Evolutionary conservation across 2,329 filamentous ascomycete genomes (phyloP).

Genomic region (Fusarium floridanum): DNA sequence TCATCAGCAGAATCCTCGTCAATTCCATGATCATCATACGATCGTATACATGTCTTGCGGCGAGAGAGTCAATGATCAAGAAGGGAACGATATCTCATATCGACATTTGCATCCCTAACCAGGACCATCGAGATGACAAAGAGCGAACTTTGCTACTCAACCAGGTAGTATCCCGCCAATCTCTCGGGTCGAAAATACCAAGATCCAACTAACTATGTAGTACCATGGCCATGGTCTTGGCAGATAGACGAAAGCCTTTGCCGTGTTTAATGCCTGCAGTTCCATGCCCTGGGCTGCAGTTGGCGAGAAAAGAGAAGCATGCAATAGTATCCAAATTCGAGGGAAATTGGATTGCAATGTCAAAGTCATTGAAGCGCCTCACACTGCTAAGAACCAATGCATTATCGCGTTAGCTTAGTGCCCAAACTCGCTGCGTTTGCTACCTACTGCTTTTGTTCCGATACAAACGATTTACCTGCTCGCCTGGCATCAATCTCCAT

Average conservation of each 20-base stretch:
- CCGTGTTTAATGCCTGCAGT: not conserved
- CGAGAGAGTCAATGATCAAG: not conserved
- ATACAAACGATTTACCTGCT: not conserved
- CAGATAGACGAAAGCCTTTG: not conserved
- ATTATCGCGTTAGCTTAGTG: not conserved
- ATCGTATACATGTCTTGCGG: not conserved
- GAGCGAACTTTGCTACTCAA: not conserved
- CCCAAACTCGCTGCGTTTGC: not conserved
- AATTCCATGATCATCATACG: not conserved
- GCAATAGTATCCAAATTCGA: not conserved
- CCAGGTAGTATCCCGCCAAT: not conserved
- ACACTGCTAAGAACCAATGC: not conserved
- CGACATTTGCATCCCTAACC: not conserved
- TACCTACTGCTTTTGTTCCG: not conserved
- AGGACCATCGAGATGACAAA: not conserved
- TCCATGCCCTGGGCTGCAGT: not conserved
- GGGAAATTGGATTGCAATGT: not conserved
- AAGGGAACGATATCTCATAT: not conserved
- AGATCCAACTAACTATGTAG: not conserved
- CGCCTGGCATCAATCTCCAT: not conserved
- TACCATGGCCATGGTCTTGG: not conserved
- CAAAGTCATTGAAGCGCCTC: not conserved
- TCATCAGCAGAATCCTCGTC: not conserved
- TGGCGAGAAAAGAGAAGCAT: not conserved
- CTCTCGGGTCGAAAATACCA: not conserved